Evolutionary conservation across 305 asterid genomes (phyloP).

Genomic region (Solanum hybrid): DNA sequence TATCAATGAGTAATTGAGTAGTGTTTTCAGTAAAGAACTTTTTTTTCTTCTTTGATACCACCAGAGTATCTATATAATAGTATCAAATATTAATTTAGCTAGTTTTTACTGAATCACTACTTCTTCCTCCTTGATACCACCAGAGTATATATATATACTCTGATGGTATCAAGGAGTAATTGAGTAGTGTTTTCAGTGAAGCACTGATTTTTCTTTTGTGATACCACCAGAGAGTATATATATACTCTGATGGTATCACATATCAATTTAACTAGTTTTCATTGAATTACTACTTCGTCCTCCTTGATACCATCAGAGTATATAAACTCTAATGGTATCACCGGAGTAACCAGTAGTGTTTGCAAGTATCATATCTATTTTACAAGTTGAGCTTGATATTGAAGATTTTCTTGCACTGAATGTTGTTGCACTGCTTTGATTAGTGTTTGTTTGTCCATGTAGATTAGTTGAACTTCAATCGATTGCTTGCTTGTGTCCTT

Average conservation of each 20-base stretch:
- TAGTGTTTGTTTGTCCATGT: background rate
- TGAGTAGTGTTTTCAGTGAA: background rate
- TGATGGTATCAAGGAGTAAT: no score
- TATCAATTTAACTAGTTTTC: background rate
- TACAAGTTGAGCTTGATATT: background rate
- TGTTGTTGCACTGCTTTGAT: background rate
- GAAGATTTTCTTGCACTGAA: background rate
- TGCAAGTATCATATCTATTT: no score
- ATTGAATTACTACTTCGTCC: no score
- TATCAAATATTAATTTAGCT: background rate
- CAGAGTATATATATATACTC: no score
- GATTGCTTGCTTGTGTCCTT: background rate
- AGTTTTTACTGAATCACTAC: background rate
- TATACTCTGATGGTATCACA: background rate
- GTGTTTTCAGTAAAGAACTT: background rate
- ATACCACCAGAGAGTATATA: no score
- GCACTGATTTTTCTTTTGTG: no score
- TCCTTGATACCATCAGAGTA: no score
- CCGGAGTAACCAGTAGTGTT: no score
- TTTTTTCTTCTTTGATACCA: background rate
- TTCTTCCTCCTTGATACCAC: background rate
- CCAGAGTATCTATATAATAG: background rate
- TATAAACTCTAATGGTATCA: background rate
- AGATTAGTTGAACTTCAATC: background rate
- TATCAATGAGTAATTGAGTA: background rate